phyloP scores from a whole-genome alignment of 1,139 yeast genomes.

The Spencermartinsiella ligniputridi region DNA sequence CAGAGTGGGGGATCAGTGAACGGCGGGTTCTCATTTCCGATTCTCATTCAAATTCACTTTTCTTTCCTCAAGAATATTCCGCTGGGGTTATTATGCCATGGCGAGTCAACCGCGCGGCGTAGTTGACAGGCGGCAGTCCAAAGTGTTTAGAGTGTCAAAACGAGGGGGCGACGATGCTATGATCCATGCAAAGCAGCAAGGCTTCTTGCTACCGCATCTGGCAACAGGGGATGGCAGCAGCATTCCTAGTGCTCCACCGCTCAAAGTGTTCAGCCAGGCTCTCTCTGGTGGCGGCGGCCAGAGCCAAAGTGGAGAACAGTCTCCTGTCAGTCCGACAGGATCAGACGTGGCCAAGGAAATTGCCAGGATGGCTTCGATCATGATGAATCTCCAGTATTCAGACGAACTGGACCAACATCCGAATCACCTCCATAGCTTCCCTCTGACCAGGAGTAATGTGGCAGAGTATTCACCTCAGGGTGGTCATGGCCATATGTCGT shows the following conservation, averaged over 20 bases:
- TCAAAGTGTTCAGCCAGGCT: neutral
- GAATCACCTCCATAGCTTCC: neutral
- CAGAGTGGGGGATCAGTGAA: neutral
- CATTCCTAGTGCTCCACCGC: neutral
- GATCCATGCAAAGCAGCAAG: neutral
- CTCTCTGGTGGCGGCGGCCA: too few species aligned
- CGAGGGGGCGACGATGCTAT: neutral
- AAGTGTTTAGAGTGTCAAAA: neutral
- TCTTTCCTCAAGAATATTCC: too few species aligned
- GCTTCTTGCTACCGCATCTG: neutral
- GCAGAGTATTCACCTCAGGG: neutral
- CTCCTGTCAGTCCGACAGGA: neutral
- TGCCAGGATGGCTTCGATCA: slow-evolving; percentile 21
- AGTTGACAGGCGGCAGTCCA: neutral
- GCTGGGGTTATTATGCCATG: neutral
- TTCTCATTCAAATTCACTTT: too few species aligned
- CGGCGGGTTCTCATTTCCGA: too few species aligned
- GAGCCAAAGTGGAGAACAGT: neutral
- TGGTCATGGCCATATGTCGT: slow-evolving; percentile 19
- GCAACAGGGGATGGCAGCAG: neutral
- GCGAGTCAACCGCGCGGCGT: neutral
- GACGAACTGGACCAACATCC: slow-evolving; percentile 11
- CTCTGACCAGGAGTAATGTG: neutral
- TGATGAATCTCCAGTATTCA: slow-evolving; percentile 23
- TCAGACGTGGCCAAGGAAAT: slow-evolving; percentile 18